phyloP scores from a whole-genome alignment of 805 yeast genomes.

The Candida argentea region DNA sequence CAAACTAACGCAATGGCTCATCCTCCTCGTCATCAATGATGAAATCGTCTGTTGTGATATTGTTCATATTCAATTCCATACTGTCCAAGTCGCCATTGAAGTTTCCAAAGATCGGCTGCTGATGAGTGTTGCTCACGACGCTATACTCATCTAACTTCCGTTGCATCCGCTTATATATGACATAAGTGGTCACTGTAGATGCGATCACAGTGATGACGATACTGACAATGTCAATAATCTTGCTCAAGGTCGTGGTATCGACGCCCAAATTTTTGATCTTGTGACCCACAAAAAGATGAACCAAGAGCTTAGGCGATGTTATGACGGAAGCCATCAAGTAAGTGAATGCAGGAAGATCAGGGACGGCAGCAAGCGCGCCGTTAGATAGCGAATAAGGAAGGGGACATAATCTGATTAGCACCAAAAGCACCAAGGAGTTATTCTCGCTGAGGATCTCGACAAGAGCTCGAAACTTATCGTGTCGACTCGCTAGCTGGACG shows the following conservation, averaged over 20 bases:
- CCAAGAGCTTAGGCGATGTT: conserved; percentile 74
- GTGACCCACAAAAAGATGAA: conserved; percentile 70
- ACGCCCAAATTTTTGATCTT: conserved; percentile 63
- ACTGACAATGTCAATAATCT: conserved; percentile 53
- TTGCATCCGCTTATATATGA: conserved; percentile 52
- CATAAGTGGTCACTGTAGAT: conserved; percentile 50
- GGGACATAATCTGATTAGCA: conserved; percentile 77
- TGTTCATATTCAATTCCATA: conserved; percentile 27
- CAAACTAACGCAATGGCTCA: conserved; percentile 3
- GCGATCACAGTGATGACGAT: conserved; percentile 47
- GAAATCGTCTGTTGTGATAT: conserved; percentile 31
- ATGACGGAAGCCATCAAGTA: conserved; percentile 63
- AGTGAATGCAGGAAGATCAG: conserved; percentile 52
- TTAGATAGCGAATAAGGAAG: conserved; percentile 87
- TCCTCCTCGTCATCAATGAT: conserved; percentile 29
- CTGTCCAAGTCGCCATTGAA: conserved; percentile 27
- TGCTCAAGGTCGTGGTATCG: conserved; percentile 34
- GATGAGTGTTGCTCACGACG: conserved; percentile 3
- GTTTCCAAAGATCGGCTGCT: conserved; percentile 22
- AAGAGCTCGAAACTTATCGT: conserved; percentile 63
- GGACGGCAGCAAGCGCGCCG: conserved; percentile 86
- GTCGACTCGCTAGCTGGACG: conserved; percentile 44
- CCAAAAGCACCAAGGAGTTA: conserved; percentile 49
- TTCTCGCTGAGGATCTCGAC: conserved; percentile 66
- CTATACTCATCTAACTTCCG: conserved; percentile 22